Evolutionary conservation across 2,329 filamentous ascomycete genomes (phyloP).

Genomic region (Aspergillus versicolor): DNA sequence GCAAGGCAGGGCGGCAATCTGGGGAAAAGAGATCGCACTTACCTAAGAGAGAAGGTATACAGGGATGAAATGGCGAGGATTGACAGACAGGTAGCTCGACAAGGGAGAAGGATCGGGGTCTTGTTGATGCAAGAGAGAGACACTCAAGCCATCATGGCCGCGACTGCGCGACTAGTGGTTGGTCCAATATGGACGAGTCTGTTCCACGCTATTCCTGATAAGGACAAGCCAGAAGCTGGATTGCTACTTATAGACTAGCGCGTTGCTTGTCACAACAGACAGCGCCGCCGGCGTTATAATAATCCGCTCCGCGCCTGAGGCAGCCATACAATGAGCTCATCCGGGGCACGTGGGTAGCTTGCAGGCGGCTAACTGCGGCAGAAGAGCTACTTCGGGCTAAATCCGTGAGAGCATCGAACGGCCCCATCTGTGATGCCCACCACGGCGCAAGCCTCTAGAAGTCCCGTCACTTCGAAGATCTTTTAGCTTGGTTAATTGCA

Average conservation of each 20-base stretch:
- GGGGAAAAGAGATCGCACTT: constrained; percentile 5
- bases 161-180: constrained; percentile 16
- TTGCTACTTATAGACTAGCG: constrained; percentile 3
- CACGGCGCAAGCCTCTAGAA: neutral
- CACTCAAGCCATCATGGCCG: constrained; percentile 16
- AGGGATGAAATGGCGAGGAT: constrained; percentile 2
- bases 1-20: neutral
- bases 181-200: constrained; percentile 9
- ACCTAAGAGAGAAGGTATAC: constrained; percentile 9
- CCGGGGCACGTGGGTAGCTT: constrained; percentile 1
- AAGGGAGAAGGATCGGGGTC: constrained; percentile 7
- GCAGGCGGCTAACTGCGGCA: constrained; percentile 4
- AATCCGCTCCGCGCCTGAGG: neutral
- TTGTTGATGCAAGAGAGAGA: neutral
- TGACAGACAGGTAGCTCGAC: neutral
- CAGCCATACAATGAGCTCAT: neutral
- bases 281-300: neutral
- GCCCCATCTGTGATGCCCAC: constrained; percentile 3
- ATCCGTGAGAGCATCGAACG: constrained; percentile 1
- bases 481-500: constrained; percentile 1
- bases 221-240: neutral
- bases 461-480: neutral
- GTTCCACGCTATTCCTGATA: constrained; percentile 12
- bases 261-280: neutral
- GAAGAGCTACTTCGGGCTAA: constrained; percentile 4